Evolutionary conservation across 192 early-diverging fungal genomes (phyloP), one percentile per base, ranked within the genome.

Genomic region (Backusella luteola): DNA sequence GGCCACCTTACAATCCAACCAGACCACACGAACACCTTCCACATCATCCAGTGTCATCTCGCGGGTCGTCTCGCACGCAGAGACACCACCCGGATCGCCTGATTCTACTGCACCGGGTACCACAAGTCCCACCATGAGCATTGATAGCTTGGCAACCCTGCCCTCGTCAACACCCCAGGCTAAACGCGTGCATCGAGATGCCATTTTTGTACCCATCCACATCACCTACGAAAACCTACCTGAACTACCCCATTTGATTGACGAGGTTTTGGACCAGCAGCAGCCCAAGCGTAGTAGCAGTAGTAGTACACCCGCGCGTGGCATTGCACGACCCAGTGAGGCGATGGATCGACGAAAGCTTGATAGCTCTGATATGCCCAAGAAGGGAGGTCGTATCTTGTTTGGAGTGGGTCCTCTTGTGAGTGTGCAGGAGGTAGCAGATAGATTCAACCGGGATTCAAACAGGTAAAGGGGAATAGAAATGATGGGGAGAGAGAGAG

Each of bases 181-280:
- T 9, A 71, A 67, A 12, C 70, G 70, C 14, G 41, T 44, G 7
- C 63, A 66, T 29, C 2, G 56, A 4, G 81, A 82, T 69, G 67
- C 73, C 41, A 67, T 77, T 2, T 73, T 83, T 41, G 82, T 83
- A 0, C 82, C 82, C 11, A 79, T 83, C 63, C 80, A 83, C 29
- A 79, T 83, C 26, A 73, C 78, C 2, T 83, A 83, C 23, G 82
- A 83, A 15, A 79, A 73, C 34, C 53, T 83, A 34, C 82, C 82
- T 1, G 82, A 83, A 11, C 42, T 83, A 4, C 42, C 79, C 0
- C 53, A 49, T 17, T 44, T 83, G 29, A 77, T 79, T 36, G 82
- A 80, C 11, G 73, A 83, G 67, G 78, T 80, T 3, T 38, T 83
- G 12, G 82, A 83, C 46, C 82, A 83, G 38, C 77, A 79, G 41